Conservation (phyloP, 2,329 filamentous ascomycete species). For the Penicillium olsonii region DNA sequence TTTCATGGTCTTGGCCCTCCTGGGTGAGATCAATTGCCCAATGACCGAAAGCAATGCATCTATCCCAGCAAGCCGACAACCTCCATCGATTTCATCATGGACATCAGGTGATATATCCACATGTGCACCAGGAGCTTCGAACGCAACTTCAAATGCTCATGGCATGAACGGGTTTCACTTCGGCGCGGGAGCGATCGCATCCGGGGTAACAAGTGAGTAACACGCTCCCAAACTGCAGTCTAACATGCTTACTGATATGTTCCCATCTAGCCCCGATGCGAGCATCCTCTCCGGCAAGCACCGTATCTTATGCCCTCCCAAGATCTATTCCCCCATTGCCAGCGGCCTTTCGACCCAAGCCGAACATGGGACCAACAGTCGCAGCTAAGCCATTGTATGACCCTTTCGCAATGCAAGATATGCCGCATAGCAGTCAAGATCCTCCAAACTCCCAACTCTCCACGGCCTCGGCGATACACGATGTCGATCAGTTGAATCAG, state of each 20-base stretch:
- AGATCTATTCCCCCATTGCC: background rate
- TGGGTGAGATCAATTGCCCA: constrained; percentile 46
- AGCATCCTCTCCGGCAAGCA: constrained; percentile 10
- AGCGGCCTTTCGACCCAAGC: background rate
- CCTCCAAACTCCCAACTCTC: constrained; percentile 15
- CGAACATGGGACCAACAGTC: background rate
- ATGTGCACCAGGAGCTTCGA: constrained; percentile 1
- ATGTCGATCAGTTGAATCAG: constrained; percentile 32
- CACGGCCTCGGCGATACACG: constrained; percentile 31
- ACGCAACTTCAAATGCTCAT: constrained; percentile 2
- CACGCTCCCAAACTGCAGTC: background rate
- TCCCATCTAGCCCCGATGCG: constrained; percentile 15
- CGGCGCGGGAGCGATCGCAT: constrained; percentile 3
- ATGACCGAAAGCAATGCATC: constrained; percentile 41
- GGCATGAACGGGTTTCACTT: constrained; percentile 7
- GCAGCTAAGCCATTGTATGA: background rate
- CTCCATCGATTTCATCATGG: constrained; percentile 32
- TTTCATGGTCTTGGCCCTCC: constrained; percentile 42
- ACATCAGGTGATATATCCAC: constrained; percentile 16
- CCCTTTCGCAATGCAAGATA: background rate
- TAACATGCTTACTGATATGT: background rate
- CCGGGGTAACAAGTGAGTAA: constrained; percentile 13
- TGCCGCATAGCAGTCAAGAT: background rate
- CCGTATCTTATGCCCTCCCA: background rate
- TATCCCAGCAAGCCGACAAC: constrained; percentile 20